Evolutionary conservation across 2,329 filamentous ascomycete species (phyloP).

Genomic region (Pestalotiopsis sp.): DNA sequence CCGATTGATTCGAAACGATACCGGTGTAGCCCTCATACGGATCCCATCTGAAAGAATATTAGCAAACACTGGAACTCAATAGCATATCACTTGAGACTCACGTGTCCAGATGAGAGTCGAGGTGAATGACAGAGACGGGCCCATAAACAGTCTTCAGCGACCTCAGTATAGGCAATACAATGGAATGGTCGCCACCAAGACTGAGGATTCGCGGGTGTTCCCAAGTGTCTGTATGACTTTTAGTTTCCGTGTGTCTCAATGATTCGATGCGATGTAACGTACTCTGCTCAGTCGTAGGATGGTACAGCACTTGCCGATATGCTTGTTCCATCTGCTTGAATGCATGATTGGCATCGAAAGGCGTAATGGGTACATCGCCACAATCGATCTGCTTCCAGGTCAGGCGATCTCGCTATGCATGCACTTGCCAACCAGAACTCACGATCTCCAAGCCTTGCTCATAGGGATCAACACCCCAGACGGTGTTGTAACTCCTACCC

Average conservation of each 20-base stretch:
- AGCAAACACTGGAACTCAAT: neutral
- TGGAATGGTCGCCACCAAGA: slow-evolving; percentile 31
- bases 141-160: slow-evolving; percentile 28
- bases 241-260: neutral
- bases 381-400: slow-evolving; percentile 15
- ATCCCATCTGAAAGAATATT: neutral
- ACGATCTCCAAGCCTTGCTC: slow-evolving; percentile 9
- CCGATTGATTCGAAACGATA: slow-evolving; percentile 19
- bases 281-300: slow-evolving; percentile 7
- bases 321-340: slow-evolving; percentile 24
- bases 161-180: slow-evolving; percentile 28
- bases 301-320: slow-evolving; percentile 11
- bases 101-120: slow-evolving; percentile 30
- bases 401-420: neutral
- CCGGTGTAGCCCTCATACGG: slow-evolving; percentile 3
- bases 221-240: slow-evolving; percentile 1
- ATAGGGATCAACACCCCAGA: slow-evolving; percentile 11
- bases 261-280: neutral
- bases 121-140: slow-evolving; percentile 30
- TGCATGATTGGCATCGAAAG: slow-evolving; percentile 21
- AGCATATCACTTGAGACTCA: neutral
- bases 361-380: slow-evolving; percentile 22
- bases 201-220: slow-evolving; percentile 18
- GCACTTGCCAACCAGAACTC: neutral
- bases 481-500: slow-evolving; percentile 10